Evolutionary conservation across 2,329 filamentous ascomycete species (phyloP).

Genomic region (Xylaria sp.): DNA sequence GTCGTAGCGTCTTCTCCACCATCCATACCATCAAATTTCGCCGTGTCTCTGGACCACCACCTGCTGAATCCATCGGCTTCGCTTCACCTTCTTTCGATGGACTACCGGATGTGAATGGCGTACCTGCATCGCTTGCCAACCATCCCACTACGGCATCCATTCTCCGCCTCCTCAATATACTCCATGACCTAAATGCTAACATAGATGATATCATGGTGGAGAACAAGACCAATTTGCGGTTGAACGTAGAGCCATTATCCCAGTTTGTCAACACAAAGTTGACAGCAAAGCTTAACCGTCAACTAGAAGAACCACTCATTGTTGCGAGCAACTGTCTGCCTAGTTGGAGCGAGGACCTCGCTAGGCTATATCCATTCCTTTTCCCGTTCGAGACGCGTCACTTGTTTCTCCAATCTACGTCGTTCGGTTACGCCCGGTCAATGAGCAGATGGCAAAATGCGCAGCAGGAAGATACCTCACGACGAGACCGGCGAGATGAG

Average conservation of each 20-base stretch:
- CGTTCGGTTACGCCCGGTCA: conserved; percentile 95
- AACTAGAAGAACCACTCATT: conserved; percentile 94
- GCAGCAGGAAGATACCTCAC: conserved; percentile 81
- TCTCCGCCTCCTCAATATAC: conserved; percentile 84
- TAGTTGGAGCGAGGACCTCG: conserved; percentile 94
- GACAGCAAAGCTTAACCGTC: conserved; percentile 95
- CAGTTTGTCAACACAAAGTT: conserved; percentile 99
- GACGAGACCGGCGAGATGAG: conserved; percentile 88
- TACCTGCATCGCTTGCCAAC: conserved; percentile 84
- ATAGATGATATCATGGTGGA: conserved; percentile 89
- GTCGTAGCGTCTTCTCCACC: conserved; percentile 87
- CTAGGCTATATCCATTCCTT: conserved; percentile 92
- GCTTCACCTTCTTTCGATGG: conserved; percentile 60
- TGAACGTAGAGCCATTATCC: conserved; percentile 84
- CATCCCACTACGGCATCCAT: conserved; percentile 89
- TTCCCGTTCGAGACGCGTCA: conserved; percentile 98
- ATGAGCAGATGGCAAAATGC: conserved; percentile 98
- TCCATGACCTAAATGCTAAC: conserved; percentile 93
- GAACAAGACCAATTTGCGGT: conserved; percentile 74
- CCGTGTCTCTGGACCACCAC: conserved; percentile 83
- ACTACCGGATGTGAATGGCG: conserved; percentile 63
- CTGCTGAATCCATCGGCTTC: conserved; percentile 75
- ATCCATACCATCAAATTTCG: conserved; percentile 93
- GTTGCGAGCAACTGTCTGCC: conserved; percentile 97
- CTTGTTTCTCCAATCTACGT: conserved; percentile 96